Base-by-base conservation (phyloP, 768 basidiomycete species). In the Mycena kentingensis region DNA sequence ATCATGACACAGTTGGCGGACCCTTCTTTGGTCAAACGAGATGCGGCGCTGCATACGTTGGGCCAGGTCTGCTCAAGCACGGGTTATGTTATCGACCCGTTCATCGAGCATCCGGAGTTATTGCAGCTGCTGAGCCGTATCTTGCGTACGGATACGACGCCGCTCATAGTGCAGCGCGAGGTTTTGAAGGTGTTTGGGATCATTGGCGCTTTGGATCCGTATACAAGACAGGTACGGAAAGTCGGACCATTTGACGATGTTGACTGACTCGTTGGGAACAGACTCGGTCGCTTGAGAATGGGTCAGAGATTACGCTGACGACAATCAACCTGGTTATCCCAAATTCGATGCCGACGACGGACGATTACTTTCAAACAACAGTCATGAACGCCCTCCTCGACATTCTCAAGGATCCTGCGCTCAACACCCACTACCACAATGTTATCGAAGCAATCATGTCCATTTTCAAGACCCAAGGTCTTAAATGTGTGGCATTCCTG, bases 391-490 rank as follows among this genome's bases (percentile, higher is more conserved):
- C 93, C 0, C 79, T 99, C 10, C 79, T 98, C 28, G 80, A 83
- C 35, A 89, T 99, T 52, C 68, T 99, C 55, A 90, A 87, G 65
- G 97, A 99, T 66, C 86, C 90, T 48, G 85, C 93, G 1, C 77
- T 97, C 54, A 88, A 81, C 63, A 85, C 77, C 50, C 87, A 92
- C 61, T 94, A 98, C 62, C 89, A 97, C 63, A 89, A 86, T 21
- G 96, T 95, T 41, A 94, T 98, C 51, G 94, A 98, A 67, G 94
- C 94, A 1, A 89, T 99, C 61, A 98, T 98, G 93, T 88, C 93
- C 39, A 98, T 99, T 55, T 99, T 98, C 80, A 94, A 95, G 70
- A 97, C 94, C 0, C 95, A 98, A 65, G 94, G 96, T 13, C 73
- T 98, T 65, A 94, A 95, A 77, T 97, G 93, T 67, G 94, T 96